These are phyloP conservation scores for Licmophora abbreviata DNA, from an alignment of 108 stramenopile genomes.

Conservation along the genomic window DNA sequence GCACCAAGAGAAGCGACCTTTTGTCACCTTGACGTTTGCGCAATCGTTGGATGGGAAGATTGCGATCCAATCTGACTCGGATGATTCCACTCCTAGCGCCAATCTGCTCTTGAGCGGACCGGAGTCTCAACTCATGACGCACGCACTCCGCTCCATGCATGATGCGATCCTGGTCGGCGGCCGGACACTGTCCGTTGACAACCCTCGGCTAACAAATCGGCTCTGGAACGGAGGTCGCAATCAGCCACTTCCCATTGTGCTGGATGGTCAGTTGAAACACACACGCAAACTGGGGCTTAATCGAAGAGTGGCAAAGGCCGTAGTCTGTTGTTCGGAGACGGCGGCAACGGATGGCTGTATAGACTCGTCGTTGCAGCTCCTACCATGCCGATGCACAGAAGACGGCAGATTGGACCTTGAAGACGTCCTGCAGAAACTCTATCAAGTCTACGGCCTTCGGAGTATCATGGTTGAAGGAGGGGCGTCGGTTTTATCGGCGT, in stretches of 20 bases:
- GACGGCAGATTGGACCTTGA: constrained; percentile 37
- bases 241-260: constrained; percentile 62
- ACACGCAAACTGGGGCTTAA: constrained; percentile 5
- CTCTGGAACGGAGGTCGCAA: constrained; percentile 22
- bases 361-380: constrained; percentile 31
- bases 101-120: constrained; percentile 54
- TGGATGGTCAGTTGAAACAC: constrained; percentile 56
- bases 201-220: constrained; percentile 65
- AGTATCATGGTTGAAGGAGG: constrained; percentile 83
- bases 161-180: constrained; percentile 78
- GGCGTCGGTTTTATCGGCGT: constrained; percentile 36
- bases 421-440: constrained; percentile 32
- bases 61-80: constrained; percentile 19
- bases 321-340: constrained; percentile 28
- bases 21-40: constrained; percentile 65
- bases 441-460: constrained; percentile 33
- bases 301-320: constrained; percentile 15
- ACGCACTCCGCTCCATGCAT: constrained; percentile 62
- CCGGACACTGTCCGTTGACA: constrained; percentile 51
- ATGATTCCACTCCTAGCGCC: constrained; percentile 15
- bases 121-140: constrained; percentile 55
- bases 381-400: constrained; percentile 32
- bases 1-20: too few species aligned
- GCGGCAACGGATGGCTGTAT: constrained; percentile 33
- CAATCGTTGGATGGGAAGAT: constrained; percentile 76